Conservation (phyloP, 2,329 filamentous ascomycete genomes). For the Exophiala phaeomuriformis region DNA sequence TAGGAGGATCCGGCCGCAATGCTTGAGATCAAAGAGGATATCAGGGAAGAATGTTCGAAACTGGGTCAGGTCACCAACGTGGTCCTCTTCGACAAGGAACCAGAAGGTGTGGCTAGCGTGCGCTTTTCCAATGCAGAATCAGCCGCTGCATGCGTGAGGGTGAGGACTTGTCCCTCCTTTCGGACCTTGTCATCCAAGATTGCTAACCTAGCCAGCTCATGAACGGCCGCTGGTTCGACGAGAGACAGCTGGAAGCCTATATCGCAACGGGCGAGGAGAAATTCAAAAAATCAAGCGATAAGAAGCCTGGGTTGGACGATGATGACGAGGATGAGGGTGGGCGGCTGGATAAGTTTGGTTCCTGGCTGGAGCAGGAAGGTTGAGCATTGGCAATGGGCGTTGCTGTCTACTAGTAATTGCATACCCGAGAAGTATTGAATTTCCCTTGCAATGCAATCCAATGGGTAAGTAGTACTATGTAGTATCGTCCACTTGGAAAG, state of each 20-base stretch:
- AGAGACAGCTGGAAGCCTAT: constrained; percentile 62
- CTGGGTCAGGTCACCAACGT: constrained; percentile 85
- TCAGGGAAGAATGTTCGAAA: constrained; percentile 81
- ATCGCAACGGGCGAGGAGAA: constrained; percentile 64
- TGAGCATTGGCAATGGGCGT: background rate
- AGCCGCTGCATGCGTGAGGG: constrained; percentile 61
- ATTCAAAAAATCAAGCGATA: constrained; percentile 59
- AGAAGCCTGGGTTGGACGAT: constrained; percentile 40
- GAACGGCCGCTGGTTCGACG: constrained; percentile 72
- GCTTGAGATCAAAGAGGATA: constrained; percentile 89
- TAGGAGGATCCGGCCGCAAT: constrained; percentile 71
- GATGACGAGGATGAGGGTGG: constrained; percentile 43
- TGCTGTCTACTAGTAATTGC: no score
- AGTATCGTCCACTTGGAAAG: no score
- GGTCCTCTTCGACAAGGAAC: constrained; percentile 78
- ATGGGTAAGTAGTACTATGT: background rate
- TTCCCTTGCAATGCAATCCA: background rate
- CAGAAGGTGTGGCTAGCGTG: constrained; percentile 76
- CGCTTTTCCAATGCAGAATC: constrained; percentile 66
- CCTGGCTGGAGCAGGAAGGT: constrained; percentile 40
- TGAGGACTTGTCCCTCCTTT: constrained; percentile 27
- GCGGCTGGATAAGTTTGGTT: constrained; percentile 43
- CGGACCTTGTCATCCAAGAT: background rate
- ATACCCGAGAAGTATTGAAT: no score
- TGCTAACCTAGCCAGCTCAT: constrained; percentile 46